Evolutionary conservation across 257 asterid species (phyloP).

Genomic region (Oldenlandia corymbosa): DNA sequence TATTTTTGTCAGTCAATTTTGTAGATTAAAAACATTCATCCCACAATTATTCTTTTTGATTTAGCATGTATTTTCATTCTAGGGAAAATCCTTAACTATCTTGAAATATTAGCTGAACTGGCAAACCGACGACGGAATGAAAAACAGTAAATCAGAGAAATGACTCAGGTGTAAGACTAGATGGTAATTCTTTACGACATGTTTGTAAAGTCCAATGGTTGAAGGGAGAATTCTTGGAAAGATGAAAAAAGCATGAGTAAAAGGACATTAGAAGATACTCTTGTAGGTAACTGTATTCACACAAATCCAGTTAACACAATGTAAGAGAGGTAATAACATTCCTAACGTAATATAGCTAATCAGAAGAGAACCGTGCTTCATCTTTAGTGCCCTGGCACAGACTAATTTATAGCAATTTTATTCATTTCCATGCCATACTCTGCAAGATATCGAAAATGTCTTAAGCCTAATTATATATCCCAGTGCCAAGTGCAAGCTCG

Average conservation of each 20-base stretch:
- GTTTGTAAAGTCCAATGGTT: neutral
- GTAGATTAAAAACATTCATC: conserved; percentile 6
- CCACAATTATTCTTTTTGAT: neutral
- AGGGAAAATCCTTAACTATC: neutral
- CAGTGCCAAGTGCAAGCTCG: too few species aligned
- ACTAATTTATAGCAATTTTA: neutral
- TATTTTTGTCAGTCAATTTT: conserved; percentile 10
- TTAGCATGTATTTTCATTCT: neutral
- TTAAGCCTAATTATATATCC: neutral
- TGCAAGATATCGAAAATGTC: neutral
- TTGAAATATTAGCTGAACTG: neutral
- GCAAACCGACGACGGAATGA: neutral
- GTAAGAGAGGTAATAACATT: neutral
- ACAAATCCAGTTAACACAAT: neutral
- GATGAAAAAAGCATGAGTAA: neutral
- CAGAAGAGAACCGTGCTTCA: neutral
- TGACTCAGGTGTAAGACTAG: neutral
- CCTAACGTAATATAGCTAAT: neutral
- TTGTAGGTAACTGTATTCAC: neutral
- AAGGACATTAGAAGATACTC: neutral
- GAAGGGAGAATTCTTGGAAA: neutral
- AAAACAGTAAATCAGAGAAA: neutral
- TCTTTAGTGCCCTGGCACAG: neutral
- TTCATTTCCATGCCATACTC: neutral
- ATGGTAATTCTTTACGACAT: neutral